phyloP scores from a whole-genome alignment of 257 asterid species.

The Nicotiana obtusifolia region DNA sequence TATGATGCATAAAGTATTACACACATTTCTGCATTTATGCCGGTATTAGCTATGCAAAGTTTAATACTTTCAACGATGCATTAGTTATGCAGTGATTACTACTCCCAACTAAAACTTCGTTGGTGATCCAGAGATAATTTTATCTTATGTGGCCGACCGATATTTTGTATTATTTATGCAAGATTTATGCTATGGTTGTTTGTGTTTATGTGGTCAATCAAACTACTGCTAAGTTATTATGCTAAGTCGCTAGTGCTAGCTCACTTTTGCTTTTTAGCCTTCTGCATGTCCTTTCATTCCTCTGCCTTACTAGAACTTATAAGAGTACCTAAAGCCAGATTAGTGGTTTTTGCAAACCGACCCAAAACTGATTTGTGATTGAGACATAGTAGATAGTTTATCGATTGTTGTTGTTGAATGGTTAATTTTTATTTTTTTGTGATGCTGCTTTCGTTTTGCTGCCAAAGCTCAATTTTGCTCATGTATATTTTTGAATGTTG shows the following conservation, averaged over 20 bases:
- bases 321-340: background rate
- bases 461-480: background rate
- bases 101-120: too few species aligned
- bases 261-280: background rate
- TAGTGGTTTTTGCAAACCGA: slow-evolving; percentile 1
- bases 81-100: too few species aligned
- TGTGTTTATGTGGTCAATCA: background rate
- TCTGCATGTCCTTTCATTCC: background rate
- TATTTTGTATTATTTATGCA: background rate
- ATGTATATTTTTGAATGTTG: background rate
- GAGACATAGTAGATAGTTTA: background rate
- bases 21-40: background rate
- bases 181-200: background rate
- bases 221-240: background rate
- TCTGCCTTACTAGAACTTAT: background rate
- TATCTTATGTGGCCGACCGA: too few species aligned
- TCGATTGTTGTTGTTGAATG: background rate
- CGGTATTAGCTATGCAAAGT: background rate
- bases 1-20: background rate
- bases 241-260: background rate
- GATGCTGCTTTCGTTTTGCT: background rate
- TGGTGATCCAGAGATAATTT: too few species aligned
- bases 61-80: too few species aligned
- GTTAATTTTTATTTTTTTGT: background rate
- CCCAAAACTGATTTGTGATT: background rate